Percentiles rank a stretch among this genome's conserved stretches.
Evolutionary conservation across 805 yeast species (phyloP).

Genomic region (Candida maris): DNA sequence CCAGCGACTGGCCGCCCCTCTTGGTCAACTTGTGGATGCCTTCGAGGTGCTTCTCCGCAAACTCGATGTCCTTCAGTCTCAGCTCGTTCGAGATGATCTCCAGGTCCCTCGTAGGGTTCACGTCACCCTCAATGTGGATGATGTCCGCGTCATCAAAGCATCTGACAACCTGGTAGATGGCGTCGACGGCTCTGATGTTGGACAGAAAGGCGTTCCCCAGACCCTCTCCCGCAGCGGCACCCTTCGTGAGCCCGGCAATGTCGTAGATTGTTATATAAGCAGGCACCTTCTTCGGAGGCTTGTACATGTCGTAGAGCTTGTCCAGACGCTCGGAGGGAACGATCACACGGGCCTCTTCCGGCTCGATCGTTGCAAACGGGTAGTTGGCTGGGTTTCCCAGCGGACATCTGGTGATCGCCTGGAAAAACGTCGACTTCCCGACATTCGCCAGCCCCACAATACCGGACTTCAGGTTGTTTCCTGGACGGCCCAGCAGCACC

Average conservation of each 20-base stretch:
- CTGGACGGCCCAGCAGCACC: conserved; percentile 37
- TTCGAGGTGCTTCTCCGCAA: conserved; percentile 60
- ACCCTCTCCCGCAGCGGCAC: conserved; percentile 96
- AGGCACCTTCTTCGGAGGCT: conserved; percentile 83
- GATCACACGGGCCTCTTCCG: conserved; percentile 94
- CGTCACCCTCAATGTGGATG: conserved; percentile 95
- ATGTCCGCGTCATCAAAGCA: conserved; percentile 98
- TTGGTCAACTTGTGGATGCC: conserved; percentile 52
- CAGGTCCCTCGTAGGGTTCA: conserved; percentile 91
- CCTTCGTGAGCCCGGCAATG: conserved; percentile 97
- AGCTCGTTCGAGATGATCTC: conserved; percentile 88
- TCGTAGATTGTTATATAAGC: conserved; percentile 92
- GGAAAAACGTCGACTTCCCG: conserved; percentile 97
- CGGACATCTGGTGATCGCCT: conserved; percentile 89
- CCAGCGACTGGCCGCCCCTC: conserved; percentile 64
- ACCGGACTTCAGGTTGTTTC: conserved; percentile 55
- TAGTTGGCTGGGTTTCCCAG: conserved; percentile 96
- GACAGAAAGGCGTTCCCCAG: conserved; percentile 96
- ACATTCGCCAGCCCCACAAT: conserved; percentile 94
- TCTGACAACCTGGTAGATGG: conserved; percentile 95
- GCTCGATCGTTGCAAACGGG: conserved; percentile 97
- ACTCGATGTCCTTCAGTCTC: conserved; percentile 95
- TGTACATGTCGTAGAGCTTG: conserved; percentile 65
- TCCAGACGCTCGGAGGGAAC: conserved; percentile 92
- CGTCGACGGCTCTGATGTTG: conserved; percentile 96